Evolutionary conservation across 176 grass and related monocot species (phyloP), one percentile per base, ranked within the genome.

Genomic region (Rhipidocladum racemiflorum): DNA sequence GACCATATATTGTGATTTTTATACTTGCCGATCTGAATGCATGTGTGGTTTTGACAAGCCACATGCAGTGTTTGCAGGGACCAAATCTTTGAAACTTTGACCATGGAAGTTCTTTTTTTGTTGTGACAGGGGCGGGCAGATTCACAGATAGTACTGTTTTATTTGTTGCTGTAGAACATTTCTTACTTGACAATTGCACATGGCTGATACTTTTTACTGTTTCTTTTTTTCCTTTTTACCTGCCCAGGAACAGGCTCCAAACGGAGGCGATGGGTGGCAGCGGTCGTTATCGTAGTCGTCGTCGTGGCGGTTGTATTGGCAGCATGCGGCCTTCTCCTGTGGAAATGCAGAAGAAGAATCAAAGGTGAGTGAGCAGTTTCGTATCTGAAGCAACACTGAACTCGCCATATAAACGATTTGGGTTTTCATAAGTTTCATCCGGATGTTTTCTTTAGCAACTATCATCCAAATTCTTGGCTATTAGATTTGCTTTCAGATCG

Each of bases 281-380:
- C 70, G 3, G 12, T 82, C 1, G n/a, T 65, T 4, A 34, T 34
- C 1, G 48, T 87, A 7, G 68, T 76, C 1, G 30, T 91, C 60
- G 75, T 85, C 5, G 51, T 81, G 8, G 56, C 25, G 10, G 20
- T 43, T 20, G 42, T 68, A 16, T 32, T 88, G 35, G 60, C 62
- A n/a, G 87, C 61, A 55, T 89, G 68, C 68, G 76, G 36, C 21
- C 68, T 85, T 32, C 39, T 94, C 1, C 18, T 76, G 40, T 79
- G 87, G 72, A 94, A 79, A 64, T 91, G 77, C 81, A 87, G 57
- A 78, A 62, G 84, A 65, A 74, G 78, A 80, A 87, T 89, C 28
- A 85, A 66, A 89, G 87, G 89, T 94, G 44, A 59, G 23, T 3
- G 21, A 4, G 9, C 53, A 65, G 2, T 30, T 30, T 54, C 67